Evolutionary conservation across 2,329 filamentous ascomycete species (phyloP), one percentile per base, ranked within the genome.

Genomic region (Stagonosporopsis chrysanthemi): DNA sequence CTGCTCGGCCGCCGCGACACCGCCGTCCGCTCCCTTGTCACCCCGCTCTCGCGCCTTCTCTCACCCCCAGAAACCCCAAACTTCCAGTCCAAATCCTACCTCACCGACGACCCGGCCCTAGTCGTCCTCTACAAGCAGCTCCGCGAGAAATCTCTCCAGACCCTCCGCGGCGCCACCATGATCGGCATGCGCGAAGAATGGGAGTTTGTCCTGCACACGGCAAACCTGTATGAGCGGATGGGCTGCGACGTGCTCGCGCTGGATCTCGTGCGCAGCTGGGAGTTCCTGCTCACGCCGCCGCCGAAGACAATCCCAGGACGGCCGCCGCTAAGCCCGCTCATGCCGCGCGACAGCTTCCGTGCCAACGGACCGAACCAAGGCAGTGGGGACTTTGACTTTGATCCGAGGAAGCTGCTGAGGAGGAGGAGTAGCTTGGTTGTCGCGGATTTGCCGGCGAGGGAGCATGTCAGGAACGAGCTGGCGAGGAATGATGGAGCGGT

Each of bases 241-340:
- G 94, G 95, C 3, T 96, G 95, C 71, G 94, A 97, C 75, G 77
- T 97, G 8, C 84, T 98, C 0, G 95, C 93, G 1, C 80, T 98
- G 4, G 91, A 96, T 68, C 80, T 98, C 6, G 89, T 95, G 14
- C 85, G 87, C 28, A 91, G 89, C 63, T 96, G 92, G 91, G 88
- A 92, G 68, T 95, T 96, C 74, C 79, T 91, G 38, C 66, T 75
- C 35, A 82, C 82, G n/a, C 75, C 71, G 4, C 69, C 67, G 1
- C 55, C 65, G 7, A 67, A 60, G 41, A 38, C 60, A 7, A 19
- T 52, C 2, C 56, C 60, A 8, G 65, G 66, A 9, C 58, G 61
- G 15, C 61, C 64, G 9, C 68, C 68, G 4, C 66, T 70, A 9
- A 70, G 63, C 14, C 71, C 73, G 4, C 62, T 64, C 17, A 66